Evolutionary conservation across 140 eudicot genomes (phyloP), one percentile per base, ranked within the genome.

Genomic region (Anethum foeniculum): DNA sequence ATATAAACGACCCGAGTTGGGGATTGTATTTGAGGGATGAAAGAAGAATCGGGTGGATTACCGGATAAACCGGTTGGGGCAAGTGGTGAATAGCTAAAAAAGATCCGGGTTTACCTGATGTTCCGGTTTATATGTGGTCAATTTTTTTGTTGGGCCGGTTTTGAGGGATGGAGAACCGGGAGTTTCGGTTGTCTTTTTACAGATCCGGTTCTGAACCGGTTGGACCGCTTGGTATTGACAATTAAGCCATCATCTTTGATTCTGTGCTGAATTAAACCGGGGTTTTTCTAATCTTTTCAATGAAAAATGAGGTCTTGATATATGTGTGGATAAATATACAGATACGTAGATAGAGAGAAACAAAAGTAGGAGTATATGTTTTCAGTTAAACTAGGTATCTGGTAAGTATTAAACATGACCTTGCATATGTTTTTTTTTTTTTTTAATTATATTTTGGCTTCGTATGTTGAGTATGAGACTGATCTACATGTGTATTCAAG

Each of bases 61-160:
- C 86, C 89, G 88, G 94, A 86, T 88, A 77, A 85, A 88, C 97
- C 96, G 97, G 97, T 85, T 88, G 71, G 71, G 82, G 83, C 25
- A 83, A 80, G 82, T 1, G 85, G 82, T 83, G 46, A 5, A 54
- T 67, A 85, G 82, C 75, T n/a, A 5, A 18, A 44, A 30, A 10
- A 54, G 79, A 79, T 73, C 81, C 86, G 90, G 90, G 83, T 89
- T 84, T 39, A 80, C 85, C 88, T 79, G 81, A 79, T 47, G n/a
- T 65, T 71, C 73, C 84, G 85, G 82, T 80, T 36, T 58, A 5
- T 25, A 10, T 9, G 27, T 23, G 73, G 58, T 68, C 19, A 68
- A 9, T 27, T 48, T 36, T 60, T 19, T 27, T 56, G 27, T 19
- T 60, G 79, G 75, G 79, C 79, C 86, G 86, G 83, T 46, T 83